Evolutionary conservation across 176 grass and related monocot species (phyloP).

Genomic region (Avena insularis): DNA sequence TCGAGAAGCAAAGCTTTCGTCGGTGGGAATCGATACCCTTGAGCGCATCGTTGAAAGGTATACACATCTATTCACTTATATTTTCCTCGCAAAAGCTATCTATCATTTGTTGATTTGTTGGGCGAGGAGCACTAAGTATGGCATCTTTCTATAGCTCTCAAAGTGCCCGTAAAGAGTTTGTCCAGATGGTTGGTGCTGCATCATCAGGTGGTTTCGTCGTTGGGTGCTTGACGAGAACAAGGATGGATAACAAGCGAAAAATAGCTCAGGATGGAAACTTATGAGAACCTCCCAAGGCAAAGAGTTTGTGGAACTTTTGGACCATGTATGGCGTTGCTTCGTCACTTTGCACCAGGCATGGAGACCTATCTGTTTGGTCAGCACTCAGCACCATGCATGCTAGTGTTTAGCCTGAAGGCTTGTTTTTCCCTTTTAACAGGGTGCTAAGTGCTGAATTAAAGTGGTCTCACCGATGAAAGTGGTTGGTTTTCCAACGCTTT

Average conservation of each 20-base stretch:
- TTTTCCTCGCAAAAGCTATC: background rate
- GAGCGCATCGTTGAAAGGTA: background rate
- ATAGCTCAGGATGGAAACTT: background rate
- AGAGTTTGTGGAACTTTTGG: background rate
- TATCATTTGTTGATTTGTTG: background rate
- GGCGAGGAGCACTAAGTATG: background rate
- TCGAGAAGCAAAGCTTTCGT: background rate
- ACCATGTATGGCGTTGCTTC: background rate
- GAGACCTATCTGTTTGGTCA: background rate
- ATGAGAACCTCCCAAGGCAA: background rate
- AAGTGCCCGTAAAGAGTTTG: background rate
- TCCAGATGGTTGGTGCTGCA: background rate
- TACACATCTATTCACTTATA: background rate
- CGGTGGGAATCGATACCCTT: background rate
- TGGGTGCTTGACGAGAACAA: background rate
- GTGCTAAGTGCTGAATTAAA: no score
- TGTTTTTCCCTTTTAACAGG: no score
- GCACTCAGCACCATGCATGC: background rate
- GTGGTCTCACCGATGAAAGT: no score
- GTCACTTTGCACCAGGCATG: background rate
- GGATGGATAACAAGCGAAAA: background rate
- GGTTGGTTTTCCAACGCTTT: no score
- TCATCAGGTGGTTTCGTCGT: background rate
- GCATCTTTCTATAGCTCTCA: background rate
- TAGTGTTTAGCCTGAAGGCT: background rate